phyloP scores from a whole-genome alignment of 2,329 filamentous ascomycete species.

The Scopulariopsis brevicaulis region DNA sequence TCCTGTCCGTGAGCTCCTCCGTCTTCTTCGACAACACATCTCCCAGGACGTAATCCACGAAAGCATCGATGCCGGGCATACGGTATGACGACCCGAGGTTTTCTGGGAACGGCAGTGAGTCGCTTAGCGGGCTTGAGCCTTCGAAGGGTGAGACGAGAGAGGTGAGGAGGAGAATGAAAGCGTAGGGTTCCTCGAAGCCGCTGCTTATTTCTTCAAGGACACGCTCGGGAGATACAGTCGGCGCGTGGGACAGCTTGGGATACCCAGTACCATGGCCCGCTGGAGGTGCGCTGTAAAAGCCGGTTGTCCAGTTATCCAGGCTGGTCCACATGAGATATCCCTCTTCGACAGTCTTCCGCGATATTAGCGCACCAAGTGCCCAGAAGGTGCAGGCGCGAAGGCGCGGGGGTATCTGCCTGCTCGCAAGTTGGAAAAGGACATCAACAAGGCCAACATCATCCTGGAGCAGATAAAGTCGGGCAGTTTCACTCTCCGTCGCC shows the following conservation, averaged over 20 bases:
- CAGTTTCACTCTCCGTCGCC: slow-evolving; percentile 58
- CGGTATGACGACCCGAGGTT: slow-evolving; percentile 67
- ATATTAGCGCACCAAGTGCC: slow-evolving; percentile 64
- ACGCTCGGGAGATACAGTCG: slow-evolving; percentile 39
- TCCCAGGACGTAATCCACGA: slow-evolving; percentile 83
- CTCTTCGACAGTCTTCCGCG: slow-evolving; percentile 56
- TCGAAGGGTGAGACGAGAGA: slow-evolving; percentile 57
- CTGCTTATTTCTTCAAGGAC: slow-evolving; percentile 65
- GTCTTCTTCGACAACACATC: slow-evolving; percentile 60
- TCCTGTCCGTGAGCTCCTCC: slow-evolving; percentile 51
- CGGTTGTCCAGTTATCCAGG: slow-evolving; percentile 70
- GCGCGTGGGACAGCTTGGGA: slow-evolving; percentile 17
- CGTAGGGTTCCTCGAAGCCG: slow-evolving; percentile 75
- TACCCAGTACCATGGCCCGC: slow-evolving; percentile 10
- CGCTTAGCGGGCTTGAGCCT: slow-evolving; percentile 51
- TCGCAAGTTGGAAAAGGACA: slow-evolving; percentile 68
- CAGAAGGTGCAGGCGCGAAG: slow-evolving; percentile 77
- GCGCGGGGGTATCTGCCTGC: slow-evolving; percentile 62
- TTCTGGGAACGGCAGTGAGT: slow-evolving; percentile 79
- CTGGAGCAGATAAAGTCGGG: slow-evolving; percentile 63
- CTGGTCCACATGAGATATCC: slow-evolving; percentile 68
- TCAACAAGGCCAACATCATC: slow-evolving; percentile 56
- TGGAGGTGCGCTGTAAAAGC: slow-evolving; percentile 33
- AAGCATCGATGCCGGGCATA: slow-evolving; percentile 75
- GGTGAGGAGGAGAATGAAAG: slow-evolving; percentile 70